phyloP scores from a whole-genome alignment of 805 yeast genomes.

The Grigorovia jiainica region DNA sequence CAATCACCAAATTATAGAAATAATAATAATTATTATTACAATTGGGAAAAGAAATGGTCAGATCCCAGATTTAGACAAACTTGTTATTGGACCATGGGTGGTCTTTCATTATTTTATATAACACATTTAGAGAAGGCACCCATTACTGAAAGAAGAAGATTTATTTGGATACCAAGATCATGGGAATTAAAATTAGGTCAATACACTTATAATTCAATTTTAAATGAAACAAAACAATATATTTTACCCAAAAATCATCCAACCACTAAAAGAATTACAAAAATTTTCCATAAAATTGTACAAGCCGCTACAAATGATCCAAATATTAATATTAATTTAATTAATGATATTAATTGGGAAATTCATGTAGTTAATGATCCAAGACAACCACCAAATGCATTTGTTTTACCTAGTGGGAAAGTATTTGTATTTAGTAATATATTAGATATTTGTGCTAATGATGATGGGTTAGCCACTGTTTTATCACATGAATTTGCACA shows the following conservation, averaged over 20 bases:
- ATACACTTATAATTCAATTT: slow-evolving; percentile 49
- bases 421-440: slow-evolving; percentile 82
- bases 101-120: slow-evolving; percentile 32
- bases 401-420: slow-evolving; percentile 92
- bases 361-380: slow-evolving; percentile 71
- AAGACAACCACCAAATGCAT: slow-evolving; percentile 84
- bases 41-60: neutral
- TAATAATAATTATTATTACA: too few species aligned
- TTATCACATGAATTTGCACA: slow-evolving; percentile 90
- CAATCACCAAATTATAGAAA: neutral
- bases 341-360: slow-evolving; percentile 48
- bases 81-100: slow-evolving; percentile 28
- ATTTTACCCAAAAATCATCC: slow-evolving; percentile 62
- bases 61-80: slow-evolving; percentile 27
- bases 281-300: slow-evolving; percentile 56
- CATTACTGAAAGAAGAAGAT: slow-evolving; percentile 59
- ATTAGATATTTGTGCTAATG: slow-evolving; percentile 65
- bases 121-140: slow-evolving; percentile 73
- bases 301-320: slow-evolving; percentile 40
- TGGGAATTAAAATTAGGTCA: slow-evolving; percentile 57
- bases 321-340: slow-evolving; percentile 25
- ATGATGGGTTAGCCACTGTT: slow-evolving; percentile 93
- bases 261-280: slow-evolving; percentile 42
- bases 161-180: slow-evolving; percentile 62
- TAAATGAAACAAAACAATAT: slow-evolving; percentile 41